Conservation (phyloP, 306 rosid species). For the Parietaria judaica region DNA sequence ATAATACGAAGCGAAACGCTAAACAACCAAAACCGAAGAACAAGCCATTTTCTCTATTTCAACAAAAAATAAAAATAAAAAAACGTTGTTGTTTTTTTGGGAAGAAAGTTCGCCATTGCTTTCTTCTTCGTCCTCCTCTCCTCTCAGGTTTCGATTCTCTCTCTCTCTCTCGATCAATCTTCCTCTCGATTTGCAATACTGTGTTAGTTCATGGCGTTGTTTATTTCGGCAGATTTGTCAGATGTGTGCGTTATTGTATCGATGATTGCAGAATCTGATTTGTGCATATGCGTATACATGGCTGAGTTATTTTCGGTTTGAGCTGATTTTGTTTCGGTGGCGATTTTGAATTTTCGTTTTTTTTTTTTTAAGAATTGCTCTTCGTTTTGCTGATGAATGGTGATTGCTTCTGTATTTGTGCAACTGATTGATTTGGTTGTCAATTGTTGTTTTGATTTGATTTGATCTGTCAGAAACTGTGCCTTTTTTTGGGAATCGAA, state of each 20-base stretch:
- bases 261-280: not conserved
- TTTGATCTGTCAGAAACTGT: not conserved
- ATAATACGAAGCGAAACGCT: conserved; percentile 16
- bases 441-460: not conserved
- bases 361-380: not conserved
- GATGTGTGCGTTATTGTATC: not conserved
- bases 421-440: not conserved
- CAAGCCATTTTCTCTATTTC: not conserved
- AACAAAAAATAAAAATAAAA: not conserved
- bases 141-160: not conserved
- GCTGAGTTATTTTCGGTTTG: not conserved
- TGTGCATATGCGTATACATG: not conserved
- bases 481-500: not conserved
- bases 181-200: not conserved
- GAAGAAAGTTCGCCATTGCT: conserved; percentile 16
- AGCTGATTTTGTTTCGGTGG: not conserved
- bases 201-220: not conserved
- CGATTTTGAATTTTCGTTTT: not conserved
- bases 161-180: not conserved
- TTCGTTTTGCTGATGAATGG: not conserved
- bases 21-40: not conserved
- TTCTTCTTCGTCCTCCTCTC: conserved; percentile 2
- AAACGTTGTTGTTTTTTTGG: not conserved
- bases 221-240: not conserved
- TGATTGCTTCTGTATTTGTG: not conserved